These are phyloP conservation scores for Fusarium metavorans DNA, from an alignment of 2,329 filamentous ascomycete species.

Conservation along the genomic window DNA sequence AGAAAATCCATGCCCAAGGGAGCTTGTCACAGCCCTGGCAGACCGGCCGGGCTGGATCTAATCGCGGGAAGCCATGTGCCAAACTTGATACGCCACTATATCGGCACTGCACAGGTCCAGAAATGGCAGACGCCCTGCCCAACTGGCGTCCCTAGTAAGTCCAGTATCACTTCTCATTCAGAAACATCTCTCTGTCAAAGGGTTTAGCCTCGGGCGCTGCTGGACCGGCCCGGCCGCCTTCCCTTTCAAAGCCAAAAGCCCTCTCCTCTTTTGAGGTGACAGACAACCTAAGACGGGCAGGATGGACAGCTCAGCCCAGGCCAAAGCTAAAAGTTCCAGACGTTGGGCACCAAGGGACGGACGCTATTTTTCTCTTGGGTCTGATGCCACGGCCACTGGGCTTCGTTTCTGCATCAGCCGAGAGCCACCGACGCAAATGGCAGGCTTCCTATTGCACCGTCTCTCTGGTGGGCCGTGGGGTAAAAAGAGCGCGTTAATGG, in stretches of 20 bases:
- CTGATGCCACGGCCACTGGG: conserved; percentile 32
- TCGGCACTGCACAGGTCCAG: conserved; percentile 24
- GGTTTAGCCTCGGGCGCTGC: conserved; percentile 40
- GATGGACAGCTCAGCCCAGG: neutral
- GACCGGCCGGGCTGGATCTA: conserved; percentile 24
- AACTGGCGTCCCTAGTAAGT: conserved; percentile 4
- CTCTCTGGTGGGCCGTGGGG: conserved; percentile 34
- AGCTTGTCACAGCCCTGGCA: conserved; percentile 34
- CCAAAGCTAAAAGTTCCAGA: conserved; percentile 34
- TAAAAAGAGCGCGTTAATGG: conserved; percentile 26
- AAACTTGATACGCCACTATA: conserved; percentile 36
- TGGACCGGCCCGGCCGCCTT: conserved; percentile 44
- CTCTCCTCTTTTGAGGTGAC: conserved; percentile 9
- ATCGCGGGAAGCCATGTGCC: conserved; percentile 39
- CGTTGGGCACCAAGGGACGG: conserved; percentile 46
- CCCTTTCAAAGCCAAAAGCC: conserved; percentile 5
- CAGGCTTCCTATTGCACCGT: conserved; percentile 44
- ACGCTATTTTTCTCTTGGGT: conserved; percentile 37
- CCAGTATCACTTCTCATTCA: conserved; percentile 22
- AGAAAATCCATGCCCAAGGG: conserved; percentile 24
- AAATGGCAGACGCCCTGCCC: conserved; percentile 7
- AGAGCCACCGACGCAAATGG: conserved; percentile 40
- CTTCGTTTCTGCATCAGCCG: conserved; percentile 41
- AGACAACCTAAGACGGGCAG: neutral
- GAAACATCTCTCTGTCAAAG: conserved; percentile 22